These are phyloP conservation scores for Gaeumannomyces tritici DNA, from an alignment of 2,329 filamentous ascomycete genomes.

Conservation along the genomic window DNA sequence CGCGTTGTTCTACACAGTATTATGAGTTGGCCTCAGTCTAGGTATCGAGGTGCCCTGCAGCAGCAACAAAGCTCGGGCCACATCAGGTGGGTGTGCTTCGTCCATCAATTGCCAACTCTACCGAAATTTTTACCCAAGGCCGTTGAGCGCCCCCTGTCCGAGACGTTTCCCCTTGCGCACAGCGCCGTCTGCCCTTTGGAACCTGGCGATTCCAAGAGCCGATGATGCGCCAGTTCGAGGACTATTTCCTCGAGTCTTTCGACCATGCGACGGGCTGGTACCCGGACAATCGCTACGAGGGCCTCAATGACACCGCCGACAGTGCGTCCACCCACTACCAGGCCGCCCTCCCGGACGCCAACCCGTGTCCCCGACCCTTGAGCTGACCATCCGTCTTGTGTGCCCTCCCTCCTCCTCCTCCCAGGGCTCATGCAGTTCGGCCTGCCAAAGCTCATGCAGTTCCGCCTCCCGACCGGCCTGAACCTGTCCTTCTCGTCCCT, in stretches of 20 bases:
- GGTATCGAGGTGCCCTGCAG: too few relatives aligned
- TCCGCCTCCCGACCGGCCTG: slow-evolving; percentile 74
- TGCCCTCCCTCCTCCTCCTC: background rate
- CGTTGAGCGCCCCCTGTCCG: background rate
- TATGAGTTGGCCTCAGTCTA: too few relatives aligned
- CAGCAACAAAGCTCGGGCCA: background rate
- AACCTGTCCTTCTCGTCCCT: slow-evolving; percentile 84
- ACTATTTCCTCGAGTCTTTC: slow-evolving; percentile 89
- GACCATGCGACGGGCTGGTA: slow-evolving; percentile 82
- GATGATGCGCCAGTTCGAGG: slow-evolving; percentile 91
- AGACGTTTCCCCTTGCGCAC: background rate
- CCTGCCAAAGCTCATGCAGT: slow-evolving; percentile 81
- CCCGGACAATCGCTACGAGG: slow-evolving; percentile 82
- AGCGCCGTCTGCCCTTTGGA: background rate
- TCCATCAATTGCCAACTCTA: background rate
- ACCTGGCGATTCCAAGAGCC: background rate
- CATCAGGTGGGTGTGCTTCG: too few relatives aligned
- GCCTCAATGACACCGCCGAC: slow-evolving; percentile 73
- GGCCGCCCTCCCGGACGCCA: slow-evolving; percentile 7
- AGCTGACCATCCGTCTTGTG: background rate
- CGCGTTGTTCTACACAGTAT: too few relatives aligned
- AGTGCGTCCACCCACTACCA: slow-evolving; percentile 36
- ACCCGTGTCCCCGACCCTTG: background rate
- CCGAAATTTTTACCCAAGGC: background rate
- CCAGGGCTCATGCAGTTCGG: slow-evolving; percentile 78